These are phyloP conservation scores for Albatrellus ellisii DNA, from an alignment of 768 basidiomycete species.

Conservation along the genomic window DNA sequence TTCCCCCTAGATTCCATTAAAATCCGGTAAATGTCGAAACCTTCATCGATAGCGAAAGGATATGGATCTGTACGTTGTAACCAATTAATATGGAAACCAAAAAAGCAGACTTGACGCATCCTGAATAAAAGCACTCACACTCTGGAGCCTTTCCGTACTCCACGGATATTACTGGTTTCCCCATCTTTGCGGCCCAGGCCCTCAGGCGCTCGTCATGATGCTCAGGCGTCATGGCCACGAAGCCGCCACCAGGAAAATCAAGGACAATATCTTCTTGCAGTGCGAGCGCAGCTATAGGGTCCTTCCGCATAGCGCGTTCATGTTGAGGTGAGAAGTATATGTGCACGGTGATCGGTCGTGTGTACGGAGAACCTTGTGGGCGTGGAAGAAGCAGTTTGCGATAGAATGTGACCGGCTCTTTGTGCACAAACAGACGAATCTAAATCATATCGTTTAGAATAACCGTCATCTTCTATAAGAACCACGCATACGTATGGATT, in stretches of 20 bases:
- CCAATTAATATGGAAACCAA: constrained; percentile 1
- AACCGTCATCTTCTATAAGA: constrained; percentile 3
- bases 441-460: constrained; percentile 19
- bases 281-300: constrained; percentile 30
- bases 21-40: constrained; percentile 79
- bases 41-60: constrained; percentile 92
- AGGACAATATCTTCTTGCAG: constrained; percentile 54
- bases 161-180: constrained; percentile 70
- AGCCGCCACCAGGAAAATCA: constrained; percentile 94
- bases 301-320: constrained; percentile 30
- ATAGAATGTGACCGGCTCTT: constrained; percentile 49
- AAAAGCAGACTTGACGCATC: neutral
- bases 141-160: constrained; percentile 97
- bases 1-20: constrained; percentile 70
- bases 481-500: constrained; percentile 69
- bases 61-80: constrained; percentile 61
- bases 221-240: constrained; percentile 90
- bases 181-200: constrained; percentile 70
- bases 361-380: constrained; percentile 60
- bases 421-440: constrained; percentile 53
- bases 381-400: constrained; percentile 76
- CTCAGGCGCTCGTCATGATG: constrained; percentile 93
- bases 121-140: constrained; percentile 44
- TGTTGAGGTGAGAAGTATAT: constrained; percentile 72
- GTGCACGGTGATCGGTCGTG: constrained; percentile 71